A percentile compares a stretch with the other conserved stretches of the same genome.
Conservation (phyloP, 257 asterid species). For the Solanum arcanum region DNA sequence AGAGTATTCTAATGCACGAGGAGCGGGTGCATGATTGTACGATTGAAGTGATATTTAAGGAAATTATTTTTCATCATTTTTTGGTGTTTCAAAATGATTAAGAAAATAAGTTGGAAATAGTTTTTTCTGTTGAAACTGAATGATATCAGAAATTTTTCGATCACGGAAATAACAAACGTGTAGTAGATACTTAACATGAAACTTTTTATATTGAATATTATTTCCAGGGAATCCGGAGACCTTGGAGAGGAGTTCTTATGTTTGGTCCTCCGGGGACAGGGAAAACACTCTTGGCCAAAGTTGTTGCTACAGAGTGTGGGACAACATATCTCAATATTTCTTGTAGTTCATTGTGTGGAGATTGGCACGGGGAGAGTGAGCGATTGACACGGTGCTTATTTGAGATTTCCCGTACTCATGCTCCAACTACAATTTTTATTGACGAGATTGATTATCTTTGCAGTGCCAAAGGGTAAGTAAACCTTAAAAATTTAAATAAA, state of each 20-base stretch:
- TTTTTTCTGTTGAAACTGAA: background rate
- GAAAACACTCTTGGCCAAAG: constrained; percentile 90
- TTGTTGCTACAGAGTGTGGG: constrained; percentile 91
- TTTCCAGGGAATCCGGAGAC: background rate
- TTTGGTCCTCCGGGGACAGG: constrained; percentile 86
- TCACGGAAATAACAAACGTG: background rate
- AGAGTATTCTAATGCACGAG: too few relatives aligned
- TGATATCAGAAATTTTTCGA: background rate
- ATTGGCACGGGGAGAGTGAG: constrained; percentile 93
- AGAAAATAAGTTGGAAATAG: background rate
- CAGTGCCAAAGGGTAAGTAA: background rate
- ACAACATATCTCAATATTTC: constrained; percentile 93
- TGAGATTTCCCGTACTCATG: constrained; percentile 81
- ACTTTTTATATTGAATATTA: background rate
- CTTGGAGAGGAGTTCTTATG: background rate
- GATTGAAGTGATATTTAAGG: too few relatives aligned
- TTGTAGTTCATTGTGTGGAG: constrained; percentile 36
- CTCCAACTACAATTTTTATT: constrained; percentile 92
- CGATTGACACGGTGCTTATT: too few relatives aligned
- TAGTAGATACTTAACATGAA: background rate
- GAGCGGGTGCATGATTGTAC: too few relatives aligned
- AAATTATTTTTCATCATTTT: too few relatives aligned
- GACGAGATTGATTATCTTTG: constrained; percentile 58
- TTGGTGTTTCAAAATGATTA: background rate
- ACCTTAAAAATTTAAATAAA: too few relatives aligned